Evolutionary conservation across 164 flowering plant genomes (phyloP).

Genomic region (Berberis thunbergii): DNA sequence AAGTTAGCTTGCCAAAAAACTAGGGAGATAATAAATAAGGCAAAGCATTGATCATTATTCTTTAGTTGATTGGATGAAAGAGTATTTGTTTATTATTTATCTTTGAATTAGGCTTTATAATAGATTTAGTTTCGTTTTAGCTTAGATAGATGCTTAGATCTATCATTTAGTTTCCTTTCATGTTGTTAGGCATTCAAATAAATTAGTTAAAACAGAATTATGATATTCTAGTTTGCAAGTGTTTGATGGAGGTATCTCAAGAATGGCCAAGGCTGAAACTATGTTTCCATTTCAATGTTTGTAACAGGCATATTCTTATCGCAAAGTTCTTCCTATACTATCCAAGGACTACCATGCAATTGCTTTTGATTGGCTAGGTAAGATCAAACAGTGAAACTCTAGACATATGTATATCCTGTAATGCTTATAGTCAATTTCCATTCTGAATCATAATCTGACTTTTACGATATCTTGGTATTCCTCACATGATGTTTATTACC

Average conservation of each 20-base stretch:
- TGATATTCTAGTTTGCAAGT: neutral
- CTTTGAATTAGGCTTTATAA: no score
- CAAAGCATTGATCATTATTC: no score
- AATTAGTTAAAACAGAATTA: neutral
- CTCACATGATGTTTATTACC: no score
- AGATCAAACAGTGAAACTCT: slow-evolving; percentile 8
- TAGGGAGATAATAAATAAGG: no score
- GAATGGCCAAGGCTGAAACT: neutral
- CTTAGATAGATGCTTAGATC: no score
- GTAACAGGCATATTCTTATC: slow-evolving; percentile 82
- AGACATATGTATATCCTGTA: neutral
- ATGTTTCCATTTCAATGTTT: neutral
- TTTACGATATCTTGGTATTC: neutral
- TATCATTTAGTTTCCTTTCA: no score
- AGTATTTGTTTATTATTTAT: no score
- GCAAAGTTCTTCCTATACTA: slow-evolving; percentile 74
- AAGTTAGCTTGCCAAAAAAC: no score
- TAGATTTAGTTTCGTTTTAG: no score
- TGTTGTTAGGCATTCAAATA: no score
- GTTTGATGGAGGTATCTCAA: slow-evolving; percentile 4
- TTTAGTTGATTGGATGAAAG: no score
- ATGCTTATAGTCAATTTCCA: neutral
- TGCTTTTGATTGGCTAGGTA: slow-evolving; percentile 97
- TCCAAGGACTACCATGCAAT: slow-evolving; percentile 62
- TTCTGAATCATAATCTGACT: neutral